Evolutionary conservation across 2,329 filamentous ascomycete genomes (phyloP).

Genomic region (Alternaria dauci): DNA sequence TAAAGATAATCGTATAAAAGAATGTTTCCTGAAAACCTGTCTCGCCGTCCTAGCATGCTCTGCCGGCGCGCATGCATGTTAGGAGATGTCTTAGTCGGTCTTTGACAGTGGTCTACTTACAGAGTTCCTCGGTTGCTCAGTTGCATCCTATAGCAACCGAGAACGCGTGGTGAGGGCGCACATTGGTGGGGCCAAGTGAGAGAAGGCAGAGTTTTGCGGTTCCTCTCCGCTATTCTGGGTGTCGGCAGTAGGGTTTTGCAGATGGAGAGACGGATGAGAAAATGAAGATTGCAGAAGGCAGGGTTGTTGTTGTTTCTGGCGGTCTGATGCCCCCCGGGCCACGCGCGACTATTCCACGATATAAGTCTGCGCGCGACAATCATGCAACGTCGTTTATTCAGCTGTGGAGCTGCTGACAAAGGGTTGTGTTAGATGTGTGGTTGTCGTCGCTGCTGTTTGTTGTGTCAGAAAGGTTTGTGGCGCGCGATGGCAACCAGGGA

Average conservation of each 20-base stretch:
- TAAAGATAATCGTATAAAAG: slow-evolving; percentile 38
- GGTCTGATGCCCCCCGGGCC: neutral
- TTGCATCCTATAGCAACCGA: slow-evolving; percentile 20
- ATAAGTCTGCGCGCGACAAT: neutral
- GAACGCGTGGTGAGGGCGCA: neutral
- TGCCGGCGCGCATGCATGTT: slow-evolving; percentile 1
- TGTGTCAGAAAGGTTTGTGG: slow-evolving; percentile 11
- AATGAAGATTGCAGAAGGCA: neutral
- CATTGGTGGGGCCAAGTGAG: slow-evolving; percentile 2
- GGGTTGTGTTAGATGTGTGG: neutral
- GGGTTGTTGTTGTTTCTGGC: slow-evolving; percentile 5
- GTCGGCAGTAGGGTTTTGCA: neutral
- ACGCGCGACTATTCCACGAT: slow-evolving; percentile 2
- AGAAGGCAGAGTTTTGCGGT: neutral
- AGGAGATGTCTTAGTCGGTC: neutral
- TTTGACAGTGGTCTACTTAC: slow-evolving; percentile 8
- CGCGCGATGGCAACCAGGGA: neutral
- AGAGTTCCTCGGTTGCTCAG: slow-evolving; percentile 8
- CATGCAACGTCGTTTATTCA: neutral
- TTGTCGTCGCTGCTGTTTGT: slow-evolving; percentile 3
- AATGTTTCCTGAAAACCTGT: slow-evolving; percentile 34
- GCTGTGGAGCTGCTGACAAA: neutral
- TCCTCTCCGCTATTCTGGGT: neutral
- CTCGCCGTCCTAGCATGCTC: slow-evolving; percentile 38
- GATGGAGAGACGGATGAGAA: neutral